Conservation (phyloP, 2,329 filamentous ascomycete species). For the Pseudogymnoascus sp. region DNA sequence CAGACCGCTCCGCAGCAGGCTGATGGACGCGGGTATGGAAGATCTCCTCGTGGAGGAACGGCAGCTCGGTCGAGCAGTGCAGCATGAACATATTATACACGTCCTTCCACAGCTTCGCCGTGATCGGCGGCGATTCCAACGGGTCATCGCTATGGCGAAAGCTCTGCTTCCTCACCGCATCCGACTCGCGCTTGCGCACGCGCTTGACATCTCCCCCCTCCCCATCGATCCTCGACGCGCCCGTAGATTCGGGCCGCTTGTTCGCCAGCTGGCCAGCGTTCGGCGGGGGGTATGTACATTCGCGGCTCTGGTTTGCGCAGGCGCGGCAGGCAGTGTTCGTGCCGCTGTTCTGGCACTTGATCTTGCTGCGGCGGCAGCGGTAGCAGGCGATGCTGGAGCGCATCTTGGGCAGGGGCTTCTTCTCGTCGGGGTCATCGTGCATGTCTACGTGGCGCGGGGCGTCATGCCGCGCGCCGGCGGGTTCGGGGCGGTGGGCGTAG, state of each 20-base stretch:
- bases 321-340: constrained; percentile 64
- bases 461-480: background rate
- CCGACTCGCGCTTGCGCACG: constrained; percentile 34
- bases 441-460: background rate
- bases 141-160: constrained; percentile 45
- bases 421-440: constrained; percentile 29
- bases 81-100: constrained; percentile 62
- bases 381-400: constrained; percentile 73
- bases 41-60: constrained; percentile 61
- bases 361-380: constrained; percentile 70
- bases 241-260: constrained; percentile 22
- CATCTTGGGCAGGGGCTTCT: constrained; percentile 45
- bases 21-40: constrained; percentile 44
- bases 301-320: constrained; percentile 62
- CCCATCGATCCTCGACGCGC: constrained; percentile 23
- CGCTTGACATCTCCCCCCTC: constrained; percentile 34
- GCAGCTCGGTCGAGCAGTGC: constrained; percentile 64
- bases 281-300: constrained; percentile 63
- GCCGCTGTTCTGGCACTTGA: constrained; percentile 77
- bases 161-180: constrained; percentile 40
- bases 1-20: constrained; percentile 26
- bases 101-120: constrained; percentile 57
- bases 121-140: constrained; percentile 53
- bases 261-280: constrained; percentile 27
- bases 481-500: background rate